Percentiles rank a stretch among this genome's conserved stretches.
Evolutionary conservation across 352 stramenopile genomes (phyloP).

Genomic region (Phytopythium montanum): DNA sequence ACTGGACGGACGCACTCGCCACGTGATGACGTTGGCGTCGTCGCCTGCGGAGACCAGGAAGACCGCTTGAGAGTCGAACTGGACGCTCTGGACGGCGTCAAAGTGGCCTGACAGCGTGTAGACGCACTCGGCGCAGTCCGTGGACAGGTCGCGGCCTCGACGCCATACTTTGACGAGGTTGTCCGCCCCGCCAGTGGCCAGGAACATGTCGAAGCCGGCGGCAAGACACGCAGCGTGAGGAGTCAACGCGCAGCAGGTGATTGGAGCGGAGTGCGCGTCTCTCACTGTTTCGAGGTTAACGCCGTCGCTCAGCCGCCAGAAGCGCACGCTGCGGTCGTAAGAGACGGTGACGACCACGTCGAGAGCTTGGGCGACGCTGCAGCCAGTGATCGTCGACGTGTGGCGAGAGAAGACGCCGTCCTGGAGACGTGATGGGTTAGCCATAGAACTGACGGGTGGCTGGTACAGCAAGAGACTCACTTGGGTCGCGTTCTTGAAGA

Average conservation of each 20-base stretch:
- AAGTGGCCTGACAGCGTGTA: conserved; percentile 49
- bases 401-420: conserved; percentile 39
- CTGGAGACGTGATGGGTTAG: conserved; percentile 9
- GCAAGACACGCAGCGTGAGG: conserved; percentile 18
- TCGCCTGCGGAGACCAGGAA: conserved; percentile 55
- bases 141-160: conserved; percentile 2
- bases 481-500: conserved; percentile 5
- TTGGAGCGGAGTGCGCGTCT: conserved; percentile 39
- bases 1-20: conserved; percentile 44
- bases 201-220: conserved; percentile 24
- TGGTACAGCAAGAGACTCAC: background rate
- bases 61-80: conserved; percentile 40
- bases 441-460: too few species aligned
- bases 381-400: conserved; percentile 40
- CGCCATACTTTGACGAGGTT: conserved; percentile 69
- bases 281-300: conserved; percentile 31
- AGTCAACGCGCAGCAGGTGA: conserved; percentile 50
- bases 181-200: conserved; percentile 54
- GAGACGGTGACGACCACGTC: conserved; percentile 45
- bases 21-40: conserved; percentile 44
- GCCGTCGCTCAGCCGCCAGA: conserved; percentile 35
- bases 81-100: conserved; percentile 28
- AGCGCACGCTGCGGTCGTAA: conserved; percentile 41
- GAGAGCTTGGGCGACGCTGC: conserved; percentile 31
- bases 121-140: conserved; percentile 25